These are phyloP conservation scores for Daedalea quercina DNA, from an alignment of 768 basidiomycete species.

Conservation along the genomic window DNA sequence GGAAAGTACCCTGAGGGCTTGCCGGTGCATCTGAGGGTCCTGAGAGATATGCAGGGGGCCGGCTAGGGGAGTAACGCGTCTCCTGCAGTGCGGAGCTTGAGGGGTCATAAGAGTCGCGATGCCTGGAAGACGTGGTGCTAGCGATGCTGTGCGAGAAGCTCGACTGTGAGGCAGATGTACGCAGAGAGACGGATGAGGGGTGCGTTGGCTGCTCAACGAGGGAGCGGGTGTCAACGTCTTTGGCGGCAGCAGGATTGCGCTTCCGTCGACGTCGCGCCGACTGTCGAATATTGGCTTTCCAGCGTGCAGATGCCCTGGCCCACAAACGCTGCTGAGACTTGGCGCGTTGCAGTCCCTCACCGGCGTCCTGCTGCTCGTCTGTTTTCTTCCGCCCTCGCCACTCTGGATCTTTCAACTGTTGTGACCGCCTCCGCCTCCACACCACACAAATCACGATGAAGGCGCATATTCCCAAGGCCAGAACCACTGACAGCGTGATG, in stretches of 20 bases:
- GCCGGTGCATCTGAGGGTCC: not conserved
- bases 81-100: not conserved
- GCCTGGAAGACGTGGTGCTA: not conserved
- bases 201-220: constrained; percentile 2
- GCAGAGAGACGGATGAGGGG: constrained; percentile 16
- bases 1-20: not conserved
- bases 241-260: constrained; percentile 4
- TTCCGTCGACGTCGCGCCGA: constrained; percentile 51
- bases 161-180: not conserved
- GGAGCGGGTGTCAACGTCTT: constrained; percentile 6
- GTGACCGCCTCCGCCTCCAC: constrained; percentile 44
- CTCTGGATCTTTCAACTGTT: constrained; percentile 43
- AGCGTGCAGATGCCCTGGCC: constrained; percentile 59
- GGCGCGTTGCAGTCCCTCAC: constrained; percentile 31
- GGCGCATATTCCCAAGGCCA: constrained; percentile 53
- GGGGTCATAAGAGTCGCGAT: not conserved
- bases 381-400: constrained; percentile 31
- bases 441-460: constrained; percentile 58
- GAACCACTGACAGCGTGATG: constrained; percentile 51
- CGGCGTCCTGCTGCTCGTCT: constrained; percentile 26
- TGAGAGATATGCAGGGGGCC: not conserved
- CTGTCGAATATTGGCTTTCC: constrained; percentile 58
- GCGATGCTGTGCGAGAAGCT: not conserved
- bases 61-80: not conserved
- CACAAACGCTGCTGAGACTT: constrained; percentile 52